A percentile compares a stretch with the other conserved stretches of the same genome.
Conservation (phyloP, 1,284 basidiomycete genomes). For the Xerocomus nothofagi region DNA sequence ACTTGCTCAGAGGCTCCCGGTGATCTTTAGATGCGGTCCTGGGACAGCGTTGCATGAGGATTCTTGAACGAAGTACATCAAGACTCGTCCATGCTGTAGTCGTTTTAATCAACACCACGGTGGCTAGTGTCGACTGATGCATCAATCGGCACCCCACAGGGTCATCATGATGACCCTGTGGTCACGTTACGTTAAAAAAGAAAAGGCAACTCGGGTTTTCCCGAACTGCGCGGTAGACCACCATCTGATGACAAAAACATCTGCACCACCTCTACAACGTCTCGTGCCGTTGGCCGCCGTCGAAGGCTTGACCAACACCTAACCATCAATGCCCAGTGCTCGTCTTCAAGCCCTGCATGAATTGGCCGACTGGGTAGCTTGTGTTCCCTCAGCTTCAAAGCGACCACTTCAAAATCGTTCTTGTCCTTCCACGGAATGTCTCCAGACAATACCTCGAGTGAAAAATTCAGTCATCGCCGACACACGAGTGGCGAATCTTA, state of each 20-base stretch:
- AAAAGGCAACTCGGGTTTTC: too few relatives aligned
- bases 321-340: constrained; percentile 5
- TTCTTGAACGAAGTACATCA: too few relatives aligned
- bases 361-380: neutral
- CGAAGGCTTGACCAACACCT: constrained; percentile 4
- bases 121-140: too few relatives aligned
- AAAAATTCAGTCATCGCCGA: neutral
- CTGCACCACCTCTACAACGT: neutral
- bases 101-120: too few relatives aligned
- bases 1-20: too few relatives aligned
- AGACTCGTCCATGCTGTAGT: too few relatives aligned
- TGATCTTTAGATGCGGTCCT: too few relatives aligned
- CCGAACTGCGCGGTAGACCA: too few relatives aligned
- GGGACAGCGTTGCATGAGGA: too few relatives aligned
- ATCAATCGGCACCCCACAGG: too few relatives aligned
- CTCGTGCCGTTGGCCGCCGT: neutral
- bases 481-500: neutral
- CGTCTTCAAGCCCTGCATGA: neutral
- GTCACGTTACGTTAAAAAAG: too few relatives aligned
- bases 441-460: constrained; percentile 6
- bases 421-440: constrained; percentile 14
- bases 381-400: constrained; percentile 1
- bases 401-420: neutral
- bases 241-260: neutral
- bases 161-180: too few relatives aligned